Evolutionary conservation across 2,329 filamentous ascomycete genomes (phyloP).

Genomic region (Aaosphaeria arxii): DNA sequence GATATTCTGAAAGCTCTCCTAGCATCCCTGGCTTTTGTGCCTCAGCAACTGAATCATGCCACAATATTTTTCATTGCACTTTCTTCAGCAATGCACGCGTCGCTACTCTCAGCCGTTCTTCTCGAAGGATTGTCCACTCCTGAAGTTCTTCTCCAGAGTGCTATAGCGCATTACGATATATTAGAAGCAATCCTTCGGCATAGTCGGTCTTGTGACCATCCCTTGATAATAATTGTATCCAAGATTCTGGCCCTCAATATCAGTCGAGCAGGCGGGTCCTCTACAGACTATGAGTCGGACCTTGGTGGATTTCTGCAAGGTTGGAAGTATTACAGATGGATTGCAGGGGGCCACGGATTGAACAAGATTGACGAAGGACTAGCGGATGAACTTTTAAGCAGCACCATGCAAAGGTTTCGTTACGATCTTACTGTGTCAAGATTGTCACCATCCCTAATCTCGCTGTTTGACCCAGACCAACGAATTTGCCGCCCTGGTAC

Average conservation of each 20-base stretch:
- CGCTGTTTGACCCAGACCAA: background rate
- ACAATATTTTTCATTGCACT: background rate
- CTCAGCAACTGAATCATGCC: background rate
- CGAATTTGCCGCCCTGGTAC: background rate
- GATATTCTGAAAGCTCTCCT: background rate
- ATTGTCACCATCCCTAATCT: background rate
- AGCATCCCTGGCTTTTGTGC: background rate
- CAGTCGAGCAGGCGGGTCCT: background rate
- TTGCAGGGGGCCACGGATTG: background rate
- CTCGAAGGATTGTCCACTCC: background rate
- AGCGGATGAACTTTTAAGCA: background rate
- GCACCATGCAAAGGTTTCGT: background rate
- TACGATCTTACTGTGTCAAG: background rate
- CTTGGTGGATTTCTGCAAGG: background rate
- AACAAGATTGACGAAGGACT: background rate
- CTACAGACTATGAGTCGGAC: background rate
- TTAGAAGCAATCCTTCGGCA: background rate
- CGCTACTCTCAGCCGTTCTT: background rate
- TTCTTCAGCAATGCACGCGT: background rate
- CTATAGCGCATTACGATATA: background rate
- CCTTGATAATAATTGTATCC: background rate
- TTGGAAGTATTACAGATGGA: background rate
- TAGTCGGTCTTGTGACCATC: background rate
- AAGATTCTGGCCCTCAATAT: background rate
- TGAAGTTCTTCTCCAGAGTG: background rate